Evolutionary conservation across 106 monocot genomes (phyloP), one percentile per base, ranked within the genome.

Genomic region (Phalaenopsis aphrodite): DNA sequence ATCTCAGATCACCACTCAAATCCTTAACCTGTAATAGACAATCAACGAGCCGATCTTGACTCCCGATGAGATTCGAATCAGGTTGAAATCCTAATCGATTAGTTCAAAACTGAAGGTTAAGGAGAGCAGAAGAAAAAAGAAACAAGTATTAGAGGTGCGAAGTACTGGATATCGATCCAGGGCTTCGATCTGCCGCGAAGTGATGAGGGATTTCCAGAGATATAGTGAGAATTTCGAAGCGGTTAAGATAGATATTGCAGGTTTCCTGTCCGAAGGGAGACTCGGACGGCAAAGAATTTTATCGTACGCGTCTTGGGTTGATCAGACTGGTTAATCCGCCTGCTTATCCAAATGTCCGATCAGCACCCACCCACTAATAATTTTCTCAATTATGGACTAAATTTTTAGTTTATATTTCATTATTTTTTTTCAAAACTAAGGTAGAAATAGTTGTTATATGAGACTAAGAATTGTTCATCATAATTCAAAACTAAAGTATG

Each of bases 1-100:
- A 74, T n/a, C 19, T 42, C 74, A 45, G 43, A 42, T 74, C 43
- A 42, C 74, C 74, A 42, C 38, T 69, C 64, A 69, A 69, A 69
- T 3, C 61, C 69, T 69, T 9, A 69, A 69, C 14, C 36, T 69
- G 69, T 4, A 38, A 69, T 15, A 39, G 38, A 69, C 11, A 39
- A 69, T 69, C 15, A 69, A 69, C 3, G 9, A 61, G 21, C 3
- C 38, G 69, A 69, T 69, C 69, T 39, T 19, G 38, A 69, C 38
- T 69, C 39, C 69, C 74, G n/a, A n/a, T 39, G 8, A 24, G 45
- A n/a, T 42, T 19, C 42, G 17, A 43, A 42, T n/a, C 18, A 19
- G 43, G 21, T 43, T 10, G 42, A 74, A 52, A 74, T 19, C 42
- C 42, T 41, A 74, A 19, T 42, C 19, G 74, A 74, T 43, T 45